Evolutionary conservation across 2,329 filamentous ascomycete species (phyloP).

Genomic region (Coniochaeta sp.): DNA sequence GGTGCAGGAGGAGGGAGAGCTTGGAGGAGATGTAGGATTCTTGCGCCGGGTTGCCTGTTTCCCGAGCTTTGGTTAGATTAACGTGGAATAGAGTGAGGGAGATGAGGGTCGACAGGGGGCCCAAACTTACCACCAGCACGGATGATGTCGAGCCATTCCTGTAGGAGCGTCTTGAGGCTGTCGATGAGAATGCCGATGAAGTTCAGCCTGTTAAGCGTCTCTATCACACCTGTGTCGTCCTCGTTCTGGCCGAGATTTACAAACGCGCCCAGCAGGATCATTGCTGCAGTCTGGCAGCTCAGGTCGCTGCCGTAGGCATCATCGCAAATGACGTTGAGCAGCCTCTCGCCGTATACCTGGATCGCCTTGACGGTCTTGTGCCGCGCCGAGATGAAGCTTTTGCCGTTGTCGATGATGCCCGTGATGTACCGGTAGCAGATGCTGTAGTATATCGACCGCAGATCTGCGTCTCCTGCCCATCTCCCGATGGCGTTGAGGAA

Average conservation of each 20-base stretch:
- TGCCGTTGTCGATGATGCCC: slow-evolving; percentile 53
- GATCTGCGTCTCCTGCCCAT: slow-evolving; percentile 59
- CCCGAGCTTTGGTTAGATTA: slow-evolving; percentile 22
- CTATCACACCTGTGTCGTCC: slow-evolving; percentile 66
- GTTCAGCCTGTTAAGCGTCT: slow-evolving; percentile 76
- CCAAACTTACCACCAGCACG: slow-evolving; percentile 9
- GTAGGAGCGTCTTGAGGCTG: slow-evolving; percentile 69
- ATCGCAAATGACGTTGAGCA: slow-evolving; percentile 84
- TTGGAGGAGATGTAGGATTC: slow-evolving; percentile 59
- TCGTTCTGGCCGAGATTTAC: slow-evolving; percentile 67
- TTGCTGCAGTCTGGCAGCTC: slow-evolving; percentile 73
- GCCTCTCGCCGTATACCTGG: slow-evolving; percentile 59
- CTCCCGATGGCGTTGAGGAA: slow-evolving; percentile 74
- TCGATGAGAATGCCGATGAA: slow-evolving; percentile 88
- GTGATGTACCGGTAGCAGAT: slow-evolving; percentile 83
- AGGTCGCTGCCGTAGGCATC: slow-evolving; percentile 84
- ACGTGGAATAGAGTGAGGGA: background rate
- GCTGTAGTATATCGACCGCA: slow-evolving; percentile 83
- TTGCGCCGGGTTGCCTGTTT: slow-evolving; percentile 24
- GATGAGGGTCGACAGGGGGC: background rate
- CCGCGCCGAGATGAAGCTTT: slow-evolving; percentile 37
- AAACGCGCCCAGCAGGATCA: slow-evolving; percentile 75
- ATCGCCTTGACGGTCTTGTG: slow-evolving; percentile 67
- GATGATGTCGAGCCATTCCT: slow-evolving; percentile 59
- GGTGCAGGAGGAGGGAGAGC: slow-evolving; percentile 72